Conservation (phyloP, 179 eudicot genomes). For the Amaranthus tricolor region DNA sequence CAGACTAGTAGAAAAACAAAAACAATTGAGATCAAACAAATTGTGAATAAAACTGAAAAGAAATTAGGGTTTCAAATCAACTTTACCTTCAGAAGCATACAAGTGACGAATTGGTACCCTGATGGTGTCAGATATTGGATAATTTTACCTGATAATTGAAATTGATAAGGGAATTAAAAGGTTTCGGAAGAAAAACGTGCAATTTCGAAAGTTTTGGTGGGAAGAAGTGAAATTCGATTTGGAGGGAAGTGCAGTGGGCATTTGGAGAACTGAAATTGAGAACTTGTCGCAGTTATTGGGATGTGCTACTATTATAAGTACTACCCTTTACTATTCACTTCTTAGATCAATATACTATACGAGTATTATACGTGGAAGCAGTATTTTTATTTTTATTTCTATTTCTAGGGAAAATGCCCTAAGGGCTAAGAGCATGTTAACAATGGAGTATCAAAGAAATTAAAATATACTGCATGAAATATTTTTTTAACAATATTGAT, state of each 20-base stretch:
- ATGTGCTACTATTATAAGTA: too few species aligned
- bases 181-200: neutral
- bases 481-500: too few species aligned
- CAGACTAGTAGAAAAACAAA: neutral
- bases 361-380: too few species aligned
- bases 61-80: conserved; percentile 35
- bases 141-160: neutral
- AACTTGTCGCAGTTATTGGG: too few species aligned
- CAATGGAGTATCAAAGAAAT: too few species aligned
- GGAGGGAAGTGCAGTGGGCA: conserved; percentile 23
- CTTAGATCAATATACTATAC: too few species aligned
- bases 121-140: neutral
- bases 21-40: neutral
- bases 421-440: too few species aligned
- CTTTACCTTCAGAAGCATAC: conserved; percentile 24
- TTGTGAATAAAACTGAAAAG: neutral
- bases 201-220: conserved; percentile 25
- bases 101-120: neutral
- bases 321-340: too few species aligned
- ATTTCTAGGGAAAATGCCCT: too few species aligned
- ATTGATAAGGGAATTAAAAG: conserved; percentile 14
- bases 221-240: conserved; percentile 18
- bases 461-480: too few species aligned
- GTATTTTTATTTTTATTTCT: too few species aligned
- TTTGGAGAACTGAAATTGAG: conserved; percentile 1